phyloP scores from a whole-genome alignment of 2,329 filamentous ascomycete species.

The Fusarium hostae region DNA sequence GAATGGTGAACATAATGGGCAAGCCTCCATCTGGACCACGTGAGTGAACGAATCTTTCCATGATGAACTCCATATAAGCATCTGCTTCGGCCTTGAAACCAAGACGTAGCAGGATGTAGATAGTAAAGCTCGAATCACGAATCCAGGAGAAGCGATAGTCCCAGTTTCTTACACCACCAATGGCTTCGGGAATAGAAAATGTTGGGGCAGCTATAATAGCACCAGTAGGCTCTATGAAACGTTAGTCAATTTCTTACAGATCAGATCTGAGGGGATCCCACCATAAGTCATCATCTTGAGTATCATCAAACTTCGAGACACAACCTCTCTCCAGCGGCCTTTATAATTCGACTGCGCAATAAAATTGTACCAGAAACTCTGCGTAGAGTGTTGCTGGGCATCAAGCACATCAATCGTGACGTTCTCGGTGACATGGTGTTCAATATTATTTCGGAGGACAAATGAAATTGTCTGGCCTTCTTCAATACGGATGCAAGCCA shows the following conservation, averaged over 20 bases:
- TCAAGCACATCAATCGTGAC: constrained; percentile 70
- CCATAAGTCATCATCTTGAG: constrained; percentile 79
- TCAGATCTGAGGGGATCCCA: constrained; percentile 3
- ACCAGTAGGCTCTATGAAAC: constrained; percentile 71
- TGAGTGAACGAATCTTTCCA: constrained; percentile 72
- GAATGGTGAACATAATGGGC: constrained; percentile 85
- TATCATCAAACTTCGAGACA: constrained; percentile 76
- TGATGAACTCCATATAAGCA: constrained; percentile 83
- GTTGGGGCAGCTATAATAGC: constrained; percentile 82
- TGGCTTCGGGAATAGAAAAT: constrained; percentile 80
- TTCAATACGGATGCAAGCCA: constrained; percentile 66
- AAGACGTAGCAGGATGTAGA: constrained; percentile 80
- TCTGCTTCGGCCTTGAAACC: constrained; percentile 81
- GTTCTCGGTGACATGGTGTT: constrained; percentile 65
- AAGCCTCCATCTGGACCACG: constrained; percentile 69
- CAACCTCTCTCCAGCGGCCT: constrained; percentile 78
- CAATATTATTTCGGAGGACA: constrained; percentile 71
- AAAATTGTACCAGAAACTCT: constrained; percentile 79
- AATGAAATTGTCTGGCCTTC: constrained; percentile 78
- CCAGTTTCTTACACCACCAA: constrained; percentile 75
- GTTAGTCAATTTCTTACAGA: constrained; percentile 1
- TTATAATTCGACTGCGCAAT: constrained; percentile 76
- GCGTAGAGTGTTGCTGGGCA: constrained; percentile 74
- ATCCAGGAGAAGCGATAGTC: constrained; percentile 85
- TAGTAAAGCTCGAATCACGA: constrained; percentile 79